Conservation (phyloP, 768 basidiomycete species). For the Pleurotus tuber-regium region DNA sequence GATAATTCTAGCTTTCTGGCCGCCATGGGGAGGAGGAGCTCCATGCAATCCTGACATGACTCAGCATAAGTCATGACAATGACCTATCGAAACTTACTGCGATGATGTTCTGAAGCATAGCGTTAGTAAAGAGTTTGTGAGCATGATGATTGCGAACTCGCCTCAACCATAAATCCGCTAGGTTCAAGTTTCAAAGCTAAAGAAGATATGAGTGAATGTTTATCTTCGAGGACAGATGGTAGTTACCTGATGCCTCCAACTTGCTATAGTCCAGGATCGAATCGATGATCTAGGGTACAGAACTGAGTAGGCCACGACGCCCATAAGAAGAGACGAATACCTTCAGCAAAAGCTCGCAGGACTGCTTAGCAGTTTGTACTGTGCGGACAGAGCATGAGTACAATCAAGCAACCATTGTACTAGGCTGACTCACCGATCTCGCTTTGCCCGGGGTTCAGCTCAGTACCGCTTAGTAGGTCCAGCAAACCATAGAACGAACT, state of each 20-base stretch:
- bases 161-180: constrained; percentile 64
- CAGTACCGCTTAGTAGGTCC: constrained; percentile 70
- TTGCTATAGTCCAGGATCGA: constrained; percentile 81
- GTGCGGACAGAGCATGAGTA: constrained; percentile 7
- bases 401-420: background rate
- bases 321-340: too few species aligned
- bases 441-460: constrained; percentile 64
- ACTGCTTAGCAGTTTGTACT: constrained; percentile 79
- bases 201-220: constrained; percentile 11
- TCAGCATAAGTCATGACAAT: background rate
- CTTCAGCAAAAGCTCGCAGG: constrained; percentile 72
- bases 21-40: constrained; percentile 71
- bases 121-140: background rate
- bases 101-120: constrained; percentile 48
- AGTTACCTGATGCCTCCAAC: constrained; percentile 65
- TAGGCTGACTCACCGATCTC: constrained; percentile 52
- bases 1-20: constrained; percentile 73
- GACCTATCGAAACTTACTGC: constrained; percentile 41
- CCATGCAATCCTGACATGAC: constrained; percentile 63
- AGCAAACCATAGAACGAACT: constrained; percentile 77
- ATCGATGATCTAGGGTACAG: constrained; percentile 68
- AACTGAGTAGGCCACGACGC: too few species aligned
- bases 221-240: background rate
- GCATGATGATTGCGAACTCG: constrained; percentile 19
- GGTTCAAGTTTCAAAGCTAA: constrained; percentile 69